Base-by-base conservation (phyloP, 2,329 filamentous ascomycete genomes). In the Aphanocladium album region DNA sequence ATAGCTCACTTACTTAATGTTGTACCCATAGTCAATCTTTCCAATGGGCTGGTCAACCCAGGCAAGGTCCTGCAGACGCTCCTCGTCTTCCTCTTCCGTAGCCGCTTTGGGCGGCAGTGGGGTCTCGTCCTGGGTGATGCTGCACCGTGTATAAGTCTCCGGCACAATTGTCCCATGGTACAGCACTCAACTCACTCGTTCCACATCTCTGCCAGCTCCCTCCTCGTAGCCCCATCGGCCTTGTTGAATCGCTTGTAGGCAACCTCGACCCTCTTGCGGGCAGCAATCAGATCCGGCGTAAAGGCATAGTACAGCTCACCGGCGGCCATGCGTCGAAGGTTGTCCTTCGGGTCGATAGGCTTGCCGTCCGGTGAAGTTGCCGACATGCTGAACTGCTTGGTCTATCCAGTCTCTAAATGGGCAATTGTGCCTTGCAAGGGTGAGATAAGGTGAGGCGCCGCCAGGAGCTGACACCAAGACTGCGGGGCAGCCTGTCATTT, bases 271-370 rank as follows among this genome's bases (percentile, higher is more conserved):
- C 84, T 79, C 23, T 77, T 75, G 41, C 90, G 81, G 49, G 81
- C 85, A 1, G 80, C 83, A 3, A 82, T 74, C 2, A 93, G 76
- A 46, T 89, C 83, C 0, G 89, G 87, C 3, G 83, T 83, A 69
- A 91, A 92, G 51, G 88, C 85, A 66, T 84, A 81, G 72, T 90
- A 91, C 16, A 92, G 80, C 71, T 92, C 84, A 60, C 88, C 88
- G 16, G 79, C 77, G 56, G 77, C 74, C 85, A 89, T 90, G 25
- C 77, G 77, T 43, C 74, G 72, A 51, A 74, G 72, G 69, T 83
- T 83, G 62, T 82, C 80, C 43, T 66, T 72, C 11, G 39, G 6
- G 19, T 60, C 50, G 7, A 60, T 60, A 9, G 50, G 57, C 16
- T 62, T 30, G 19, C 60, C 60, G 17, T 62, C 60, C 11, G 55